Percentiles rank a stretch among this genome's conserved stretches.
phyloP scores from a whole-genome alignment of 2,329 filamentous ascomycete species.

The Sarocladium strictum region DNA sequence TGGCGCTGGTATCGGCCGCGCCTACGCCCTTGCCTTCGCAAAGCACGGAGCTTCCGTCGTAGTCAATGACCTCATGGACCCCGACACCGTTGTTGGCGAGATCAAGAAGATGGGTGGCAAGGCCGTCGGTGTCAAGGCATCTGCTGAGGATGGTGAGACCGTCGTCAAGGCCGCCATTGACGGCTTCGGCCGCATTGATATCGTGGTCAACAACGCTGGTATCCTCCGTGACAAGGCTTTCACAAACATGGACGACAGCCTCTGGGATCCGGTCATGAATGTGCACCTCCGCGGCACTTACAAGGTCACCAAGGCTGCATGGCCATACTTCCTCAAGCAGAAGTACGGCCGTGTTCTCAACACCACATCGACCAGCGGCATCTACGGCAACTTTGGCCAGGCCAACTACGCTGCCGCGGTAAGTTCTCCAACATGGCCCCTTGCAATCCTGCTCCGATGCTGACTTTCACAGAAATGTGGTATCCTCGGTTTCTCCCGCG shows the following conservation, averaged over 20 bases:
- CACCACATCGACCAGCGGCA: constrained; percentile 93
- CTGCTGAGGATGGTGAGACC: constrained; percentile 83
- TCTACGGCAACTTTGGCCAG: constrained; percentile 99
- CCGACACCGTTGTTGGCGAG: constrained; percentile 84
- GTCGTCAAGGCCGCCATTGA: constrained; percentile 94
- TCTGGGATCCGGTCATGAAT: constrained; percentile 88
- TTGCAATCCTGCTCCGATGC: constrained; percentile 7
- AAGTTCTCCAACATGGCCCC: constrained; percentile 31
- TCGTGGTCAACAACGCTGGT: constrained; percentile 95
- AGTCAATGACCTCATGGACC: constrained; percentile 93
- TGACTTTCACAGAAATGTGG: constrained; percentile 61
- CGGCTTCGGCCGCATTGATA: constrained; percentile 86
- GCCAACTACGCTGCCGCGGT: constrained; percentile 92
- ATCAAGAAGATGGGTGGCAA: constrained; percentile 86
- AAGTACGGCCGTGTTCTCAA: constrained; percentile 97
- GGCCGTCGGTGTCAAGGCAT: constrained; percentile 88
- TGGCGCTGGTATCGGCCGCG: constrained; percentile 84
- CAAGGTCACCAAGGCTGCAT: constrained; percentile 94
- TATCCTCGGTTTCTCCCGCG: constrained; percentile 92
- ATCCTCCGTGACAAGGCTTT: constrained; percentile 98
- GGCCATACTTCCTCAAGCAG: constrained; percentile 96
- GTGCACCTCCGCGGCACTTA: constrained; percentile 94
- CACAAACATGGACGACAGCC: constrained; percentile 89
- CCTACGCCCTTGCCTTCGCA: constrained; percentile 82
- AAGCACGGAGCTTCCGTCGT: constrained; percentile 80